These are phyloP conservation scores for Firmiana major DNA, from an alignment of 345 rosid species.

Conservation along the genomic window DNA sequence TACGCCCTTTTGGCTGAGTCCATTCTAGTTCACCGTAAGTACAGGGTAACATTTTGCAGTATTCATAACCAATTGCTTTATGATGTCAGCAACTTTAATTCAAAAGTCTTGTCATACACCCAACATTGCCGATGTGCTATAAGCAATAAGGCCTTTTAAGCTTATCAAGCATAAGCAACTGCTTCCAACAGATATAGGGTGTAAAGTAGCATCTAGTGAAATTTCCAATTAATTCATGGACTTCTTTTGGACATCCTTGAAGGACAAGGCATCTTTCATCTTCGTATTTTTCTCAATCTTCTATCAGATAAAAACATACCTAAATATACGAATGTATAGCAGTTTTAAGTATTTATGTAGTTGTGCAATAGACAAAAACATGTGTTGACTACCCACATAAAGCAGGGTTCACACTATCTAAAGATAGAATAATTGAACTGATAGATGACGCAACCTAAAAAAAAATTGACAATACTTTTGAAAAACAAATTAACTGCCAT, in stretches of 20 bases:
- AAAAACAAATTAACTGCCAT: not conserved
- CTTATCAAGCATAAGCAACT: not conserved
- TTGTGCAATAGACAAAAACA: not conserved
- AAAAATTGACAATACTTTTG: not conserved
- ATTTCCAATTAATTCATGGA: not conserved
- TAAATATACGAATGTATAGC: not conserved
- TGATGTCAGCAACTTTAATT: not conserved
- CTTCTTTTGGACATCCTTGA: not conserved
- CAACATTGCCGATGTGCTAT: not conserved
- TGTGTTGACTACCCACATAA: not conserved
- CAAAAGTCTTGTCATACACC: not conserved
- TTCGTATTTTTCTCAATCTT: not conserved
- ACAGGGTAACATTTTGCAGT: not conserved
- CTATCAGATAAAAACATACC: not conserved
- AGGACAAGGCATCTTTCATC: not conserved
- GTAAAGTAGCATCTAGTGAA: not conserved
- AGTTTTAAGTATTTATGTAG: not conserved
- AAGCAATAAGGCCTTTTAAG: not conserved
- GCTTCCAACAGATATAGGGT: not conserved
- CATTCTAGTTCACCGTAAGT: not conserved
- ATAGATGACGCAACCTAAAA: not conserved
- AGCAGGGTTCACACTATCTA: not conserved
- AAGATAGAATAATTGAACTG: not conserved
- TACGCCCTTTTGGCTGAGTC: not conserved
- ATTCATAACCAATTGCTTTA: not conserved